Base-by-base conservation (phyloP, 768 basidiomycete genomes). In the Mycena epipterygia region DNA sequence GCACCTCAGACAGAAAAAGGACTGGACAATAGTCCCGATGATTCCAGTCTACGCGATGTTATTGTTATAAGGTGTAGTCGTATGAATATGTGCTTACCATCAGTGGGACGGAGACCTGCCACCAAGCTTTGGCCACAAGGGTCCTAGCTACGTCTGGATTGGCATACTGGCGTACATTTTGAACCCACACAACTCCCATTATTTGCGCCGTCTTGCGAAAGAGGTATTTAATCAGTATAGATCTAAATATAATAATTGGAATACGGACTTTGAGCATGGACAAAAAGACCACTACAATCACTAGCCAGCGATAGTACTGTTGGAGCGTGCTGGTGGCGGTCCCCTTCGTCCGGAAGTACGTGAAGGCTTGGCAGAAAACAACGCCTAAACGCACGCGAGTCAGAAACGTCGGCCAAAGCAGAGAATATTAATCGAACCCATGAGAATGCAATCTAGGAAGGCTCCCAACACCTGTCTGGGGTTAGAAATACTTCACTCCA, bases 371-470 rank as follows among this genome's bases (percentile, higher is more conserved):
- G 57, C 71, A 72, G 23, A 72, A 64, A 29, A 72, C 49, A 7
- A 68, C 56, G 5, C 71, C 67, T 68, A 49, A 39, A 29, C 5
- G 17, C 13, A 23, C 17, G n/a, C 5, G 42, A 42, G 12, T 41
- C 4, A 41, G 46, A 11, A 27, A 3, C 14, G 13, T 29, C 62
- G 32, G 27, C 27, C 23, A 30, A 21, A 56, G 32, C 32, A 9
- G n/a, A 12, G 6, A 35, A 71, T 27, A 46, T 30, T 29, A n/a
- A 11, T 32, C 64, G 13, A 17, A 74, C 73, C 73, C 62, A 74
- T 41, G 13, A 74, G 67, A 19, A 71, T 63, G 32, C 70, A 71
- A 48, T 74, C 73, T 16, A 68, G 23, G 41, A 68, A 71, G 3
- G 35, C 70, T 5, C 73, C 73, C 17, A 74, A 29, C 14, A 74